A percentile compares a stretch with the other conserved stretches of the same genome.
These are phyloP conservation scores for Trichomonas vaginalis DNA, from an alignment of 208 protist species.

Conservation along the genomic window DNA sequence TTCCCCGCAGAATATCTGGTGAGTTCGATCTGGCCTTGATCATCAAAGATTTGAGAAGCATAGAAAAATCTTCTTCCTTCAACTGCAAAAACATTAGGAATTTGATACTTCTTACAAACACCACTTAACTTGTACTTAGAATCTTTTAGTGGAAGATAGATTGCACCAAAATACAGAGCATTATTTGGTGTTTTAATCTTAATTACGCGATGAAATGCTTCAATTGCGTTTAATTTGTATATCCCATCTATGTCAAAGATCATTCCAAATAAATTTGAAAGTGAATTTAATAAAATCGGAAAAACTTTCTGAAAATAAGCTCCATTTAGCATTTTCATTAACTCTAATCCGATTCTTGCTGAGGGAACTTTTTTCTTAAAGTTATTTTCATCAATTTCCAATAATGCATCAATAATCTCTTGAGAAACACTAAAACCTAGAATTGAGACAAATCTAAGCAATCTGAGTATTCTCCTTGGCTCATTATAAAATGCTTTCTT, in stretches of 20 bases:
- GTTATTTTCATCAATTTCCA: not conserved
- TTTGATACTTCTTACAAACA: not conserved
- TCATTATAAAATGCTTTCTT: slow-evolving; percentile 40
- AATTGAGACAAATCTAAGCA: slow-evolving; percentile 37
- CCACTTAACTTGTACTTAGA: not conserved
- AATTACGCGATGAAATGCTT: not conserved
- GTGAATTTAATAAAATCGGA: not conserved
- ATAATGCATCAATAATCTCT: not conserved
- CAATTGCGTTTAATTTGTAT: not conserved
- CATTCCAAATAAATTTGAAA: not conserved
- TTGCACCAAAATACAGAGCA: not conserved
- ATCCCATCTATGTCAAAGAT: not conserved
- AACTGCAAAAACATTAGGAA: not conserved
- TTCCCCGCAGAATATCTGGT: not conserved
- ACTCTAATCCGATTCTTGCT: not conserved
- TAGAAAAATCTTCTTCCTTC: not conserved
- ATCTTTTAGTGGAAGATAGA: not conserved
- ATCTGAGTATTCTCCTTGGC: slow-evolving; percentile 40
- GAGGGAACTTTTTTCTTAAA: not conserved
- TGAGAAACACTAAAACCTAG: slow-evolving; percentile 23
- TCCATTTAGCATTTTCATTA: not conserved
- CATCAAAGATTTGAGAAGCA: not conserved
- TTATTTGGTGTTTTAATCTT: not conserved
- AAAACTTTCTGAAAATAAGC: not conserved
- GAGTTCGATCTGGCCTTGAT: not conserved